phyloP scores from a whole-genome alignment of 2,329 filamentous ascomycete genomes.

The Penicillium olsonii region DNA sequence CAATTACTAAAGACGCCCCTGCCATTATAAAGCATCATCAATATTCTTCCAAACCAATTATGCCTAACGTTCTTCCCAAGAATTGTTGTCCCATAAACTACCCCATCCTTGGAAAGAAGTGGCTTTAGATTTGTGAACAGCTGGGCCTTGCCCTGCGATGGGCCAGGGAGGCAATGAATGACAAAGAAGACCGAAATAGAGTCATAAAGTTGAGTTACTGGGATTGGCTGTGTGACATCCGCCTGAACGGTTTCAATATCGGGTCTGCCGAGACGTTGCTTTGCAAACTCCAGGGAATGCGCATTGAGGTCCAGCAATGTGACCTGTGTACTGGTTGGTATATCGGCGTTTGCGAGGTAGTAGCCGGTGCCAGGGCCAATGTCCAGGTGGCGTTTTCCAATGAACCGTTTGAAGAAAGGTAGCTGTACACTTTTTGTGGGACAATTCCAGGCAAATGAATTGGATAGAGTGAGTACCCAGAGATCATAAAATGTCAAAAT shows the following conservation, averaged over 20 bases:
- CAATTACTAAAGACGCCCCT: not conserved
- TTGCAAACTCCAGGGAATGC: constrained; percentile 1
- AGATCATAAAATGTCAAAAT: not conserved
- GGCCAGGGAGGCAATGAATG: constrained; percentile 46
- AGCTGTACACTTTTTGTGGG: not conserved
- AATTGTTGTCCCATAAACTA: constrained; percentile 43
- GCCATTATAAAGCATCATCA: not conserved
- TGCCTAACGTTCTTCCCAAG: constrained; percentile 32
- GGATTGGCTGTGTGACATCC: constrained; percentile 39
- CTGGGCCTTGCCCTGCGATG: constrained; percentile 27
- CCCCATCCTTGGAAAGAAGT: constrained; percentile 37
- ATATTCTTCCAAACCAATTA: constrained; percentile 22
- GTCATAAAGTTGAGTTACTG: constrained; percentile 37
- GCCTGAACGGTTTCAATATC: constrained; percentile 32
- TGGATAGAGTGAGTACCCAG: not conserved
- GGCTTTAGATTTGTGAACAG: constrained; percentile 37
- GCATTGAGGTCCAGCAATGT: constrained; percentile 27
- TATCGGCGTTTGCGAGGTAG: constrained; percentile 19
- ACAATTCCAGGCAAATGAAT: not conserved
- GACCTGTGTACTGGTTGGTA: constrained; percentile 14
- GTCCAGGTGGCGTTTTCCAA: constrained; percentile 24
- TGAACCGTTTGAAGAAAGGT: not conserved
- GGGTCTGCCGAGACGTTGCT: constrained; percentile 4
- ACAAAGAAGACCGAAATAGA: constrained; percentile 49
- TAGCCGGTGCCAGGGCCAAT: constrained; percentile 35